Conservation (phyloP, 371 early-diverging fungal species). For the Coemansia sp. region DNA sequence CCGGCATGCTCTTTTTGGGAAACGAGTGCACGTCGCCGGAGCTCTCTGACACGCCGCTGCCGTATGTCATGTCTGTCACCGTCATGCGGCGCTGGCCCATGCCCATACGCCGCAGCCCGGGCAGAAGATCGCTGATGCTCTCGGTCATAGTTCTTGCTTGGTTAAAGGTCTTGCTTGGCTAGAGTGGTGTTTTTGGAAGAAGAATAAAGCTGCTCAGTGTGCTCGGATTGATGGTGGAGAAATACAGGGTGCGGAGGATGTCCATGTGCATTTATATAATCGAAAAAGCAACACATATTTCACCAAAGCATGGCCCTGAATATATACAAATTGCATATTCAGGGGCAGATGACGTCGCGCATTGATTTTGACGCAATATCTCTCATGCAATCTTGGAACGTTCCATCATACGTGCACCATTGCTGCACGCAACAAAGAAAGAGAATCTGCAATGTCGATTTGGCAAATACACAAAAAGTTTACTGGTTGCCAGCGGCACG, state of each 20-base stretch:
- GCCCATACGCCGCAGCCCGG: slow-evolving; percentile 36
- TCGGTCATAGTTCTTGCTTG: slow-evolving; percentile 20
- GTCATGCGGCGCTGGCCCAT: slow-evolving; percentile 19
- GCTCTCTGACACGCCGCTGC: slow-evolving; percentile 56
- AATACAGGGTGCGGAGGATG: background rate
- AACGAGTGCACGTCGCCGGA: slow-evolving; percentile 56
- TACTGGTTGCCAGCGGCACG: slow-evolving; percentile 19
- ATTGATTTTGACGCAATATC: background rate
- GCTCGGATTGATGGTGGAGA: background rate
- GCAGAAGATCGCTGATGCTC: slow-evolving; percentile 30
- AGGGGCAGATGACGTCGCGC: background rate
- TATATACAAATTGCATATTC: background rate
- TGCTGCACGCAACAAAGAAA: background rate
- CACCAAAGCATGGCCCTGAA: background rate
- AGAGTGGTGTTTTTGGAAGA: background rate
- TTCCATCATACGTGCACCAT: background rate
- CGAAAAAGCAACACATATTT: background rate
- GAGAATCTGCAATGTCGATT: slow-evolving; percentile 6
- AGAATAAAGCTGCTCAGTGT: background rate
- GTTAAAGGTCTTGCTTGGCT: background rate
- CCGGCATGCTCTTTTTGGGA: slow-evolving; percentile 53
- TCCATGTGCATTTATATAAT: background rate
- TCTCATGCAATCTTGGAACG: background rate
- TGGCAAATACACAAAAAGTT: slow-evolving; percentile 6
- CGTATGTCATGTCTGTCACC: slow-evolving; percentile 54